Base-by-base conservation (phyloP, 169 alveolate genomes). In the Fabrea salina region DNA sequence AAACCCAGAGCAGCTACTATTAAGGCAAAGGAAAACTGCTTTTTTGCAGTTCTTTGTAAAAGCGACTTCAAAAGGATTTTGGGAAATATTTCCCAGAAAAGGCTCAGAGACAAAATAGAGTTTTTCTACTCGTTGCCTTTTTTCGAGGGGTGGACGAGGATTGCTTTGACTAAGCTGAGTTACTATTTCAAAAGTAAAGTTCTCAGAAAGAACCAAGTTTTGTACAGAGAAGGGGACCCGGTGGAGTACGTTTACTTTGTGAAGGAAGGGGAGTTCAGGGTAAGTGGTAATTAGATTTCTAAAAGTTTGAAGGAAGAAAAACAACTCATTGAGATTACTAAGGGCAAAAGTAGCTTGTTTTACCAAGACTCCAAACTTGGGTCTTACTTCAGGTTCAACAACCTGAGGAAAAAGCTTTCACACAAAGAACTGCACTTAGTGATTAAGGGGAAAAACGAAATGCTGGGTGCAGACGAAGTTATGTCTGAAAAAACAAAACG, bases 121-220 rank as follows among this genome's bases (percentile, higher is more conserved):
- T 82, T 82, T 53, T 68, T 86, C 1, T 71, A 86, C 41, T 19
- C 71, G 8, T 5, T 82, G 4, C 82, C 88, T 30, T 43, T 49
- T 27, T 86, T 86, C 43, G 22, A 43, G 27, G 39, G 44, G 19
- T 86, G 92, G 87, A 79, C 89, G 0, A 44, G 82, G 43, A 77
- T 50, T 8, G 53, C 61, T 19, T 27, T 86, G n/a, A 51, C 57
- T 3, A 86, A 82, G 49, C 72, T 82, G 22, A 54, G 84, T 27
- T 86, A 79, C 39, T 86, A 44, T 41, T 75, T 82, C 27, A 44
- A 37, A 1, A 41, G 49, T 11, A n/a, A 43, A 40, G 49, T 54
- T 8, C 51, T 67, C n/a, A 81, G 41, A 43, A 44, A 82, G 54
- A 75, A 76, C 4, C 77, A 85, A 53, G 47, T 53, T 16, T 47